A percentile compares a stretch with the other conserved stretches of the same genome.
Conservation (phyloP, 1,284 basidiomycete genomes). For the Trichosporon ovoides region DNA sequence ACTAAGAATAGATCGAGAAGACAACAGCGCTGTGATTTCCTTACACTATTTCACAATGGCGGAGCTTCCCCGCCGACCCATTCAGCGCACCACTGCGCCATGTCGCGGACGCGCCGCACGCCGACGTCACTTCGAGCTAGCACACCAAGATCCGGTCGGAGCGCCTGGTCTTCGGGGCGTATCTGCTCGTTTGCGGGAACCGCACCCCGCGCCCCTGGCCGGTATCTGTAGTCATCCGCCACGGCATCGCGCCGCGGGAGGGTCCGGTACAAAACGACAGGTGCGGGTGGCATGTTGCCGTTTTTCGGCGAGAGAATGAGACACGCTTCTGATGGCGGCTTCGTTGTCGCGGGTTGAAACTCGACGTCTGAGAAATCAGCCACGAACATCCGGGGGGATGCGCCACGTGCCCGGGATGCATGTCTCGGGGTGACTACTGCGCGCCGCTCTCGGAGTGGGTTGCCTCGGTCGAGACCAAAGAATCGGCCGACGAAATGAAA, state of each 20-base stretch:
- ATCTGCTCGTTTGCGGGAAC: neutral
- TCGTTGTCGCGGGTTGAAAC: constrained; percentile 15
- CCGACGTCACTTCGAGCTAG: constrained; percentile 38
- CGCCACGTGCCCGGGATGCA: too few species aligned
- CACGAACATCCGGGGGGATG: too few species aligned
- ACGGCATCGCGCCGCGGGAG: constrained; percentile 26
- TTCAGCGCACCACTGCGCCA: constrained; percentile 38
- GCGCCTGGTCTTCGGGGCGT: constrained; percentile 9
- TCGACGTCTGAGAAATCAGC: constrained; percentile 30
- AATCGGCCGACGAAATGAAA: too few species aligned
- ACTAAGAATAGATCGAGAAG: too few species aligned
- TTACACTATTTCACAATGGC: too few species aligned
- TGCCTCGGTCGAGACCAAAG: too few species aligned
- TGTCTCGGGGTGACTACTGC: too few species aligned
- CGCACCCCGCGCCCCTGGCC: constrained; percentile 4
- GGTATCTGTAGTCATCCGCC: constrained; percentile 27
- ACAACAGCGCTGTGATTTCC: too few species aligned
- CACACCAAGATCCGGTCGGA: constrained; percentile 39
- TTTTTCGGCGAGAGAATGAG: constrained; percentile 24
- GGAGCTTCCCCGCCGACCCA: constrained; percentile 36
- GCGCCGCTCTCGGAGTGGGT: too few species aligned
- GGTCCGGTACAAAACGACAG: constrained; percentile 36
- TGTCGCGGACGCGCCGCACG: constrained; percentile 30
- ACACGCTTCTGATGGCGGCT: constrained; percentile 27
- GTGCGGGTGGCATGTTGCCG: constrained; percentile 11